Conservation (phyloP, 192 early-diverging fungal genomes). For the Funneliformis mosseae region DNA sequence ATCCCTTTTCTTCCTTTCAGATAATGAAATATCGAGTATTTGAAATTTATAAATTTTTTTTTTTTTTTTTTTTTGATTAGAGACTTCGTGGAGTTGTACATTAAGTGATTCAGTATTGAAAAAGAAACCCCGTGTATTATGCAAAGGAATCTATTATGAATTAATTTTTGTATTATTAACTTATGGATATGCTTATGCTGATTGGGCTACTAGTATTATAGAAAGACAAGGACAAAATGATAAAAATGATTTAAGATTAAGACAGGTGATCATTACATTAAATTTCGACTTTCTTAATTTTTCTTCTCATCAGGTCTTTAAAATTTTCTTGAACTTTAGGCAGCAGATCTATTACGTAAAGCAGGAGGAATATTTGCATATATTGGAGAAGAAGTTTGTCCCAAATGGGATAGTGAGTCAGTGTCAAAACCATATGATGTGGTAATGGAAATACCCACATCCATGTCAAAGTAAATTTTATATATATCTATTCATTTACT, state of each 20-base stretch:
- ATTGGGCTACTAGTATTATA: constrained; percentile 39
- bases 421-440: constrained; percentile 38
- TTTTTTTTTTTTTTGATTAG: constrained; percentile 32
- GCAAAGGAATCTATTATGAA: constrained; percentile 55
- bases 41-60: background rate
- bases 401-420: constrained; percentile 42
- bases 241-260: constrained; percentile 20
- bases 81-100: constrained; percentile 62
- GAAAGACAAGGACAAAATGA: constrained; percentile 31
- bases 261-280: constrained; percentile 11
- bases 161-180: constrained; percentile 59
- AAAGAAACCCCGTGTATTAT: constrained; percentile 52
- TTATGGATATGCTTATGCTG: constrained; percentile 53
- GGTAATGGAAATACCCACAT: constrained; percentile 39
- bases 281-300: background rate
- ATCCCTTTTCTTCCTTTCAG: background rate
- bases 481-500: background rate
- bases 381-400: constrained; percentile 49
- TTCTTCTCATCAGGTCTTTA: background rate
- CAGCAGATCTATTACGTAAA: constrained; percentile 55
- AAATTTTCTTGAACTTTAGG: constrained; percentile 25
- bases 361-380: constrained; percentile 58
- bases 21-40: background rate
- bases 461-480: constrained; percentile 46
- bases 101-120: constrained; percentile 49